Evolutionary conservation across 129 eudicot species (phyloP).

Genomic region (Solidago caesia): DNA sequence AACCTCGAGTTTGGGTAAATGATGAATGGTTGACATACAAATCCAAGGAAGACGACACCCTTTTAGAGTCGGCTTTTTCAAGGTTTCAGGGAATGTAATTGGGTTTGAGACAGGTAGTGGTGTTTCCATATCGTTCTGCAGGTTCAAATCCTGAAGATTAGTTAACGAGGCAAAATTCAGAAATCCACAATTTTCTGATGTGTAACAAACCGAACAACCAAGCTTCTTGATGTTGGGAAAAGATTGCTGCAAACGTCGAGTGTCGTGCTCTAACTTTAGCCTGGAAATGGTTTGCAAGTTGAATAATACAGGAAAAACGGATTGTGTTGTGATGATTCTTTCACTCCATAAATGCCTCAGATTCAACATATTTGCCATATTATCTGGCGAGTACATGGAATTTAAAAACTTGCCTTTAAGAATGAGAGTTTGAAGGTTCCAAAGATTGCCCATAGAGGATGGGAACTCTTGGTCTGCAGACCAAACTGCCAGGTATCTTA

Average conservation of each 20-base stretch:
- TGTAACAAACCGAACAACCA: slow-evolving; percentile 29
- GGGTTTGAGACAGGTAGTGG: background rate
- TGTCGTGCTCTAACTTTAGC: slow-evolving; percentile 26
- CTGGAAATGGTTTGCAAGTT: slow-evolving; percentile 35
- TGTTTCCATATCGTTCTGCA: slow-evolving; percentile 9
- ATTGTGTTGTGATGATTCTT: slow-evolving; percentile 25
- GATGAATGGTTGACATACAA: slow-evolving; percentile 26
- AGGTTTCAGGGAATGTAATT: slow-evolving; percentile 28
- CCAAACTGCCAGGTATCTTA: slow-evolving; percentile 54
- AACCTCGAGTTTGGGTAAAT: slow-evolving; percentile 47
- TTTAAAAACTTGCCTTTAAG: slow-evolving; percentile 25
- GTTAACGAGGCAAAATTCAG: slow-evolving; percentile 18
- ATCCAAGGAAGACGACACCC: slow-evolving; percentile 33
- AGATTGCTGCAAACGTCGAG: slow-evolving; percentile 26
- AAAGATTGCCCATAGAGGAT: slow-evolving; percentile 32
- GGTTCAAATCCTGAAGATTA: slow-evolving; percentile 26
- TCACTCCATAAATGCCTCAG: slow-evolving; percentile 34
- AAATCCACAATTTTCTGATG: background rate
- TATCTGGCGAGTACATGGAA: slow-evolving; percentile 30
- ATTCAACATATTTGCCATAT: slow-evolving; percentile 28
- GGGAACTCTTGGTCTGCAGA: slow-evolving; percentile 49
- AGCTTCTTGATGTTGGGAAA: slow-evolving; percentile 35
- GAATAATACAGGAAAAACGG: slow-evolving; percentile 12
- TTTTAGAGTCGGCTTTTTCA: slow-evolving; percentile 33
- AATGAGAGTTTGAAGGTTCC: slow-evolving; percentile 65